These are phyloP conservation scores for Aspergillus sergii DNA, from an alignment of 2,329 filamentous ascomycete genomes.

Conservation along the genomic window DNA sequence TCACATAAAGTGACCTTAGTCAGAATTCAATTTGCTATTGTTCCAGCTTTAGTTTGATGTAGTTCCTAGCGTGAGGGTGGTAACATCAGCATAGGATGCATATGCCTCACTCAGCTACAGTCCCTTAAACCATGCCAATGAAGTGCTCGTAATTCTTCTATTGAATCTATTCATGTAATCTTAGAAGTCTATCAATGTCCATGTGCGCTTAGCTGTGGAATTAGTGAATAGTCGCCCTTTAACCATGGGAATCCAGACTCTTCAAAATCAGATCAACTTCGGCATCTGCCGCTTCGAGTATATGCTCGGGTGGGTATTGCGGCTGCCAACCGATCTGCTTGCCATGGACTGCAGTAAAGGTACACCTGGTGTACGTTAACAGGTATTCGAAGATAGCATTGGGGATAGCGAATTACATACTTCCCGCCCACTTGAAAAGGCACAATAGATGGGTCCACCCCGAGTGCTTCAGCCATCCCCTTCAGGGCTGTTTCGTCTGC, in stretches of 20 bases:
- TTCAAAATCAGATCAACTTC: constrained; percentile 51
- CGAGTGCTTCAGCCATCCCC: constrained; percentile 47
- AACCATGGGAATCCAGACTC: background rate
- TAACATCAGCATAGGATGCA: no score
- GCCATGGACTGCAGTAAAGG: constrained; percentile 47
- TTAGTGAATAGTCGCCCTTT: background rate
- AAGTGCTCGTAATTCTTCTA: no score
- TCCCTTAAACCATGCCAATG: no score
- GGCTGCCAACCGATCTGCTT: constrained; percentile 51
- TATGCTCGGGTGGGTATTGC: constrained; percentile 46
- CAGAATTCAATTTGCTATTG: no score
- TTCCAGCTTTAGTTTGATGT: no score
- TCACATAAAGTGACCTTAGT: no score
- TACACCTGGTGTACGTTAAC: constrained; percentile 38
- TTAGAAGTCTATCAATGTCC: no score
- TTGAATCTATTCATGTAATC: no score
- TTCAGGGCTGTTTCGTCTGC: constrained; percentile 42
- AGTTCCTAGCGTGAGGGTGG: no score
- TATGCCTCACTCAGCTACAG: no score
- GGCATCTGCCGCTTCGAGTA: constrained; percentile 48
- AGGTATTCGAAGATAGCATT: background rate
- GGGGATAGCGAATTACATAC: constrained; percentile 32
- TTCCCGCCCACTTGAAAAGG: constrained; percentile 46
- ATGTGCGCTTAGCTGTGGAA: background rate
- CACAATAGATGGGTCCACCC: constrained; percentile 38